phyloP scores from a whole-genome alignment of 768 basidiomycete species.

The Porphyrellus cyaneotinctus region DNA sequence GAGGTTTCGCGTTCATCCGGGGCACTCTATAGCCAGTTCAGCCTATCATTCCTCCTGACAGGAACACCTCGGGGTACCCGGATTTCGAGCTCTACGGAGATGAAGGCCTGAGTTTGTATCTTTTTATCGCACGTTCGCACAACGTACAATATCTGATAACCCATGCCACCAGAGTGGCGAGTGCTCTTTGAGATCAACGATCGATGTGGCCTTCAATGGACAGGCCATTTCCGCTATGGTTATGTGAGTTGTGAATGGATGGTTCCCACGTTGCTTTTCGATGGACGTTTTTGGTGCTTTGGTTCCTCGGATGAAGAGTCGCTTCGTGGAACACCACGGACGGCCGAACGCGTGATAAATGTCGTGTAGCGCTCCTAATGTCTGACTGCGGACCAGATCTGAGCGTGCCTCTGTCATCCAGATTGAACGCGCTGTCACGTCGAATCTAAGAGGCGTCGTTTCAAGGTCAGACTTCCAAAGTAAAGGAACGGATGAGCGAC shows the following conservation, averaged over 20 bases:
- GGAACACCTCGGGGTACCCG: constrained; percentile 29
- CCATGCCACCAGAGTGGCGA: constrained; percentile 14
- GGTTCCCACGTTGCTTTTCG: constrained; percentile 10
- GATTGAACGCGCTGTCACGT: constrained; percentile 5
- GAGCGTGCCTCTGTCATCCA: neutral
- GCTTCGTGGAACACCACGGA: constrained; percentile 4
- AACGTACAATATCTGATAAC: constrained; percentile 11
- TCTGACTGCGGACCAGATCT: neutral
- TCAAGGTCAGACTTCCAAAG: neutral
- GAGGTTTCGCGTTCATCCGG: constrained; percentile 7
- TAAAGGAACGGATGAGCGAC: neutral
- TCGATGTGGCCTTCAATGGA: constrained; percentile 13
- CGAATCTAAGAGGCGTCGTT: constrained; percentile 1
- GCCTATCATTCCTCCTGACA: constrained; percentile 13
- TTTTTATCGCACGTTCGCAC: constrained; percentile 26
- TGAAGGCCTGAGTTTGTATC: constrained; percentile 21
- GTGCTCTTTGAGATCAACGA: constrained; percentile 17
- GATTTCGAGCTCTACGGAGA: constrained; percentile 26
- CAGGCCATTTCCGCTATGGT: constrained; percentile 24
- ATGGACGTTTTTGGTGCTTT: constrained; percentile 10
- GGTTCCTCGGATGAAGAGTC: constrained; percentile 1
- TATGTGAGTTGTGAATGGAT: neutral
- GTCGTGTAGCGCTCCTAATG: neutral
- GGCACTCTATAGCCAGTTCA: constrained; percentile 26
- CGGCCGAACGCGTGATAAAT: neutral